Evolutionary conservation across 2,329 filamentous ascomycete species (phyloP).

Genomic region (Colletotrichum liriopes): DNA sequence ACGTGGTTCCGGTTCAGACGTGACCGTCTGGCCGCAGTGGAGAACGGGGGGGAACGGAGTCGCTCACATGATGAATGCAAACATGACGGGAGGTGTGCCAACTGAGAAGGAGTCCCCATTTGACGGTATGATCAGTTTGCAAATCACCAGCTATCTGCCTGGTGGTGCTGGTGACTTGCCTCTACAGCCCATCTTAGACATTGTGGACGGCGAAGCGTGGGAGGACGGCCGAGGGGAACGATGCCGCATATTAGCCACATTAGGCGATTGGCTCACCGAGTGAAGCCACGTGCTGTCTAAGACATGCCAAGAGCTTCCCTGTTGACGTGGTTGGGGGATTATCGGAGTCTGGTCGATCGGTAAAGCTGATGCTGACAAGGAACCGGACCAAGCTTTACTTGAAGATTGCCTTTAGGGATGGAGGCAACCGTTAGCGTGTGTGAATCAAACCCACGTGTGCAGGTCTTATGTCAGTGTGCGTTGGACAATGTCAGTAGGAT

Average conservation of each 20-base stretch:
- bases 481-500: no score
- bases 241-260: constrained; percentile 14
- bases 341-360: no score
- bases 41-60: constrained; percentile 3
- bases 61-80: constrained; percentile 25
- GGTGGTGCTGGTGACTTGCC: not conserved
- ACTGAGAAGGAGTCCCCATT: constrained; percentile 7
- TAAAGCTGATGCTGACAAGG: not conserved
- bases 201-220: constrained; percentile 25
- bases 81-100: constrained; percentile 28
- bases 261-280: constrained; percentile 8
- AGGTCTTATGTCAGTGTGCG: no score
- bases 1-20: not conserved
- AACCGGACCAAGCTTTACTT: not conserved
- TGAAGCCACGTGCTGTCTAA: not conserved
- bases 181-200: constrained; percentile 4
- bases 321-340: no score
- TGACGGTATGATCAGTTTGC: constrained; percentile 33
- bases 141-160: constrained; percentile 24
- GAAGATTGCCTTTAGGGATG: not conserved
- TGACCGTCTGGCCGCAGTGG: constrained; percentile 21
- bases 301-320: no score
- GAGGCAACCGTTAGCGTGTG: no score
- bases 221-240: constrained; percentile 33
- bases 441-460: no score